A percentile compares a stretch with the other conserved stretches of the same genome.
Conservation (phyloP, 2,329 filamentous ascomycete genomes). For the Calonectria multiphialidica region DNA sequence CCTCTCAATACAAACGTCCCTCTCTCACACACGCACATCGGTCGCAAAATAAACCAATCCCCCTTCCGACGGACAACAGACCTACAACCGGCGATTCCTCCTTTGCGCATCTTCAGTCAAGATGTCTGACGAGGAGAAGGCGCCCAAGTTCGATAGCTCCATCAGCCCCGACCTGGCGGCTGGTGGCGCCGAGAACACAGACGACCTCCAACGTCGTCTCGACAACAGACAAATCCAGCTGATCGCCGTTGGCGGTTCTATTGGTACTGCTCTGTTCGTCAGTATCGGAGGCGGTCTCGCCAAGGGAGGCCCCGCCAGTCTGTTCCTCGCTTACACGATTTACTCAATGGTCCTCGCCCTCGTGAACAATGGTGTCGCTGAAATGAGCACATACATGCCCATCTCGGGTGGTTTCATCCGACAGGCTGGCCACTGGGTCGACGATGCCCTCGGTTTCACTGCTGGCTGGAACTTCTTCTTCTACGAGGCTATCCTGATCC, state of each 20-base stretch:
- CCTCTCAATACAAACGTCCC: background rate
- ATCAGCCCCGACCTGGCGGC: constrained; percentile 41
- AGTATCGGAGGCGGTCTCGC: constrained; percentile 69
- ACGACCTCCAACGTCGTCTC: constrained; percentile 60
- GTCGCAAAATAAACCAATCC: constrained; percentile 10
- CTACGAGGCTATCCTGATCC: constrained; percentile 58
- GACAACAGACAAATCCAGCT: constrained; percentile 69
- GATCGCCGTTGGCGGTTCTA: constrained; percentile 69
- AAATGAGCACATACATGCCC: constrained; percentile 74
- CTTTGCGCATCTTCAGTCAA: background rate
- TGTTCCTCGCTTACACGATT: constrained; percentile 70
- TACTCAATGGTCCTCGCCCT: constrained; percentile 68
- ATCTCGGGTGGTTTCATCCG: constrained; percentile 74
- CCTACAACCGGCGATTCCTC: background rate
- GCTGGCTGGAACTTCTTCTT: constrained; percentile 60
- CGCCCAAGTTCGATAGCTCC: constrained; percentile 42
- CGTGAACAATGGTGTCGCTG: constrained; percentile 75
- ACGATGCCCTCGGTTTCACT: constrained; percentile 73
- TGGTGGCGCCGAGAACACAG: constrained; percentile 47
- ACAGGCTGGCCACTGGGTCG: constrained; percentile 73
- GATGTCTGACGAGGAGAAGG: constrained; percentile 43
- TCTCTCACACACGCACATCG: background rate
- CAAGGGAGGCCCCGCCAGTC: constrained; percentile 58
- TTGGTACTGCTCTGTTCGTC: constrained; percentile 71
- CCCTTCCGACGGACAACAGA: background rate